These are phyloP conservation scores for Geotrichum reessii DNA, from an alignment of 1,139 yeast species.

Conservation along the genomic window DNA sequence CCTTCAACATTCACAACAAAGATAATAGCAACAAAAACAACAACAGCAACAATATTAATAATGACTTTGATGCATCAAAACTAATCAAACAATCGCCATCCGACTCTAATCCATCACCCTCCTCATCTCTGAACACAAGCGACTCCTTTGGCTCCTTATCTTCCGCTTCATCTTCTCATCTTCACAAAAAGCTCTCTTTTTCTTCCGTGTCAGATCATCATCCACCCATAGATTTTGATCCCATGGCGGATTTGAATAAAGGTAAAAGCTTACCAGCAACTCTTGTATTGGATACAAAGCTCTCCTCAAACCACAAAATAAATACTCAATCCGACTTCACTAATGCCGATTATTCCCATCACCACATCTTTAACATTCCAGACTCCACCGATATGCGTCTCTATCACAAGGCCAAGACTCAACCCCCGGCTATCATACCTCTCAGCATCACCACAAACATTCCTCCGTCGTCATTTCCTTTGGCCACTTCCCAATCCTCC, in stretches of 20 bases:
- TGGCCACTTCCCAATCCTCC: neutral
- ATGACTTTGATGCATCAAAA: neutral
- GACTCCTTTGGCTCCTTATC: slow-evolving; percentile 6
- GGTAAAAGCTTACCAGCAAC: neutral
- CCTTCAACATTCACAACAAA: neutral
- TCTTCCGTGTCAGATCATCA: neutral
- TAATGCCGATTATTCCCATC: neutral
- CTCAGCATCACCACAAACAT: neutral
- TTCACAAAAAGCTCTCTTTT: neutral
- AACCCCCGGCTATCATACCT: neutral
- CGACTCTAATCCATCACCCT: neutral
- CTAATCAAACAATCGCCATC: neutral
- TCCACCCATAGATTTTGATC: neutral
- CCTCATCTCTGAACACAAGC: neutral
- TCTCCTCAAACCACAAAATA: neutral
- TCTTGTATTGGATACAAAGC: neutral
- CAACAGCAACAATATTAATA: too few species aligned
- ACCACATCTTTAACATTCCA: neutral
- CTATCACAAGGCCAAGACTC: neutral
- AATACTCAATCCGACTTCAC: neutral
- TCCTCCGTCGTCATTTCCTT: neutral
- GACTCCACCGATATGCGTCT: neutral
- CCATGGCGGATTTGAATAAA: neutral
- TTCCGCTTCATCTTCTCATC: slow-evolving; percentile 4
- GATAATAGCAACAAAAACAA: too few species aligned